Evolutionary conservation across 1,284 basidiomycete genomes (phyloP).

Genomic region (Puccinia horiana): DNA sequence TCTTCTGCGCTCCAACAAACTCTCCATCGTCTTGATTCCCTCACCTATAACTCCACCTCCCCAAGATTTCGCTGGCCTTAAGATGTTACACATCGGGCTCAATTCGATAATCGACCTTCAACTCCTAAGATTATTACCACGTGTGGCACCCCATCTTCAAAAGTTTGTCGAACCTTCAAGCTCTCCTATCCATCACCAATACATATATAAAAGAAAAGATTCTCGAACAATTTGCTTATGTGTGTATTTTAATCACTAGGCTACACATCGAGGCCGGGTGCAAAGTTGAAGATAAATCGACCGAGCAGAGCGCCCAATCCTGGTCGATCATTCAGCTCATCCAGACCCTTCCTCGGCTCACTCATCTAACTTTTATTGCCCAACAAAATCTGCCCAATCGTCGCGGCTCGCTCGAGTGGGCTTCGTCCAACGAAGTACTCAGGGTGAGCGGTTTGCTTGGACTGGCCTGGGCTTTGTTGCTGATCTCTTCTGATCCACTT

Average conservation of each 20-base stretch:
- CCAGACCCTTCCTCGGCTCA: slow-evolving; percentile 14
- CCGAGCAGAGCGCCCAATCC: background rate
- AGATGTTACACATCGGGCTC: slow-evolving; percentile 33
- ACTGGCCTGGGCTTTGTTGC: background rate
- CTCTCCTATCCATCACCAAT: background rate
- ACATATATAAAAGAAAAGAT: background rate
- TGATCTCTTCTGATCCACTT: background rate
- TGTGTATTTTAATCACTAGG: background rate
- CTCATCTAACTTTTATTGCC: slow-evolving; percentile 37
- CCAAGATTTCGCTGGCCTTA: slow-evolving; percentile 14
- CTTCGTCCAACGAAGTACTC: slow-evolving; percentile 10
- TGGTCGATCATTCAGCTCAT: slow-evolving; percentile 33
- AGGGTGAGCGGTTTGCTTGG: slow-evolving; percentile 14
- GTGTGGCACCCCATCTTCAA: slow-evolving; percentile 30
- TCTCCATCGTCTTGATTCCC: slow-evolving; percentile 1
- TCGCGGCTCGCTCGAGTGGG: slow-evolving; percentile 5
- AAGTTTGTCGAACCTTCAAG: slow-evolving; percentile 13
- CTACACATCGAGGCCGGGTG: slow-evolving; percentile 47
- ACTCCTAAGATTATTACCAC: slow-evolving; percentile 28
- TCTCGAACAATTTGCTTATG: background rate
- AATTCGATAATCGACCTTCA: slow-evolving; percentile 37
- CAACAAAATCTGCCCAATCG: slow-evolving; percentile 38
- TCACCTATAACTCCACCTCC: background rate
- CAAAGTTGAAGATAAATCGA: slow-evolving; percentile 24
- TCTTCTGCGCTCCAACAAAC: slow-evolving; percentile 26